phyloP scores from a whole-genome alignment of 2,329 filamentous ascomycete species.

The Ceratocystis variospora region DNA sequence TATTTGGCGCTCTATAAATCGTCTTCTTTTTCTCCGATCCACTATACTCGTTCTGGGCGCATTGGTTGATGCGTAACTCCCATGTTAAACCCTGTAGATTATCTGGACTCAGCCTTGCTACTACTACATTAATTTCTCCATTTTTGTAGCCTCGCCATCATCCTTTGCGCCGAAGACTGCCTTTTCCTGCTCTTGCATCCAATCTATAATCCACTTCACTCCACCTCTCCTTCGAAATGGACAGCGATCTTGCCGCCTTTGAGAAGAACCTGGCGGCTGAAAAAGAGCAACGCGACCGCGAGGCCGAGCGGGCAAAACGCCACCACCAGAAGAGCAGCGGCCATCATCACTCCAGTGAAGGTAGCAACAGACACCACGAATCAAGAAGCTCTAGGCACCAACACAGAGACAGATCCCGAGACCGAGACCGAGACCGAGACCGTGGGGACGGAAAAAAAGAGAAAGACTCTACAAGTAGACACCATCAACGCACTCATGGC shows the following conservation, averaged over 20 bases:
- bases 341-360: conserved; percentile 18
- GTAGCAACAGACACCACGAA: background rate
- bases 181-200: too few species aligned
- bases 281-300: conserved; percentile 37
- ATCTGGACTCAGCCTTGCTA: background rate
- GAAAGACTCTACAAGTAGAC: conserved; percentile 26
- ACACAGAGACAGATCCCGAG: conserved; percentile 20
- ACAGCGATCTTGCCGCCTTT: conserved; percentile 53
- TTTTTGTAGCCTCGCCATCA: background rate
- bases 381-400: conserved; percentile 21
- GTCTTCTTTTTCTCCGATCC: too few species aligned
- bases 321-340: conserved; percentile 7
- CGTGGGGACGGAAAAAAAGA: background rate
- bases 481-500: conserved; percentile 28
- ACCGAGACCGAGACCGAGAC: background rate
- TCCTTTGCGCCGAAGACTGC: background rate
- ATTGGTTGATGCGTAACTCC: too few species aligned
- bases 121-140: background rate
- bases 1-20: too few species aligned
- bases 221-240: conserved; percentile 29
- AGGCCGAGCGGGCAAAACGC: conserved; percentile 21
- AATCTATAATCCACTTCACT: background rate
- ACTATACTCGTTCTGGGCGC: too few species aligned
- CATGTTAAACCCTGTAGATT: too few species aligned
- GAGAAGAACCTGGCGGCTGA: conserved; percentile 61